Evolutionary conservation across 2,329 filamentous ascomycete genomes (phyloP).

Genomic region (Sporothrix euskadiensis): DNA sequence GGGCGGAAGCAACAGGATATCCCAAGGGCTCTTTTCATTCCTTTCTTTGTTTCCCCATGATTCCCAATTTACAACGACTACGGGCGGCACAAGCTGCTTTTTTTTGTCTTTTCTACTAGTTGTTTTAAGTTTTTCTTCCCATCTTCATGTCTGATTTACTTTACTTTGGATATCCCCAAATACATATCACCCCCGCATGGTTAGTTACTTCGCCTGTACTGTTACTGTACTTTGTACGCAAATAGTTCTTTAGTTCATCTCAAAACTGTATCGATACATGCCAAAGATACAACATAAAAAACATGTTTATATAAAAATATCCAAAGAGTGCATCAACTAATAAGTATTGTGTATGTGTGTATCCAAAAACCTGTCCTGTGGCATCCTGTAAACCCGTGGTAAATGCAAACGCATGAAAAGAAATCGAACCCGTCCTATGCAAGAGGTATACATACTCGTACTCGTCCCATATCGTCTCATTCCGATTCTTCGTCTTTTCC

Average conservation of each 20-base stretch:
- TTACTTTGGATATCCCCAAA: neutral
- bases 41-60: neutral
- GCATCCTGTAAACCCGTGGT: neutral
- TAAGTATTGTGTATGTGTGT: neutral
- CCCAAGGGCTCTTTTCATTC: slow-evolving; percentile 14
- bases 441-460: slow-evolving; percentile 22
- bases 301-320: neutral
- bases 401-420: neutral
- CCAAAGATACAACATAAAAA: slow-evolving; percentile 8
- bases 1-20: slow-evolving; percentile 22
- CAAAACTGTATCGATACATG: neutral
- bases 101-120: neutral
- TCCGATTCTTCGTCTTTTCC: neutral
- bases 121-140: neutral
- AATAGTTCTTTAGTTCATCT: neutral
- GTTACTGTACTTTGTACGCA: neutral
- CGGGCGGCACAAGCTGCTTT: neutral
- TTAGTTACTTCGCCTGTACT: neutral
- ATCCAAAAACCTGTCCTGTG: neutral
- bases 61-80: slow-evolving; percentile 6
- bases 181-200: neutral
- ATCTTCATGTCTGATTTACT: neutral
- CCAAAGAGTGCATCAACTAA: neutral
- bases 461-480: neutral
- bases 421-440: neutral